Evolutionary conservation across 2,329 filamentous ascomycete species (phyloP).

Genomic region (Zymoseptoria ardabiliae): DNA sequence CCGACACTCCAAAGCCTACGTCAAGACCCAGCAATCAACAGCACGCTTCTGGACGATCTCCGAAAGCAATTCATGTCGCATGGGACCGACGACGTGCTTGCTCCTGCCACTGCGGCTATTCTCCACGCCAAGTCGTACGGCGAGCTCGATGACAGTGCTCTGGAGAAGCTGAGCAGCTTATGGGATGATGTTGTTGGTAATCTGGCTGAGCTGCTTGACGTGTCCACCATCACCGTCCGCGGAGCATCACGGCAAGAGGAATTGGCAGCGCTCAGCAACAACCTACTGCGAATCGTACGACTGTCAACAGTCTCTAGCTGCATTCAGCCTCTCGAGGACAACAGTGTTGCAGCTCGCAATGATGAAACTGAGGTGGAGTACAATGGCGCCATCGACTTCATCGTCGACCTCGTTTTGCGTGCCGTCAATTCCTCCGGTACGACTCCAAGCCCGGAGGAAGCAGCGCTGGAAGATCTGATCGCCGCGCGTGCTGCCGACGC

Average conservation of each 20-base stretch:
- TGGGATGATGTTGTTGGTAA: conserved; percentile 79
- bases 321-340: conserved; percentile 61
- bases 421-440: conserved; percentile 59
- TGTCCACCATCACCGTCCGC: conserved; percentile 63
- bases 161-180: conserved; percentile 68
- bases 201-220: conserved; percentile 60
- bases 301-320: conserved; percentile 54
- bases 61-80: conserved; percentile 93
- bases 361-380: conserved; percentile 16
- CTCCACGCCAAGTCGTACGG: conserved; percentile 80
- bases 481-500: conserved; percentile 68
- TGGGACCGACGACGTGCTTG: conserved; percentile 74
- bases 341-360: conserved; percentile 36
- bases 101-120: conserved; percentile 74
- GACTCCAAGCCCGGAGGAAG: conserved; percentile 55
- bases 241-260: conserved; percentile 53
- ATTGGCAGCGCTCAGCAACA: conserved; percentile 27
- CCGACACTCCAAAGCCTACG: conserved; percentile 83
- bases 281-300: conserved; percentile 25
- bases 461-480: conserved; percentile 71
- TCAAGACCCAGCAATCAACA: conserved; percentile 75
- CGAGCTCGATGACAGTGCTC: conserved; percentile 78
- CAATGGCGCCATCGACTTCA: conserved; percentile 53
- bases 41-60: conserved; percentile 78
- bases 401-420: conserved; percentile 66